phyloP scores from a whole-genome alignment of 495 filamentous ascomycete species.

The Penicillium canescens region DNA sequence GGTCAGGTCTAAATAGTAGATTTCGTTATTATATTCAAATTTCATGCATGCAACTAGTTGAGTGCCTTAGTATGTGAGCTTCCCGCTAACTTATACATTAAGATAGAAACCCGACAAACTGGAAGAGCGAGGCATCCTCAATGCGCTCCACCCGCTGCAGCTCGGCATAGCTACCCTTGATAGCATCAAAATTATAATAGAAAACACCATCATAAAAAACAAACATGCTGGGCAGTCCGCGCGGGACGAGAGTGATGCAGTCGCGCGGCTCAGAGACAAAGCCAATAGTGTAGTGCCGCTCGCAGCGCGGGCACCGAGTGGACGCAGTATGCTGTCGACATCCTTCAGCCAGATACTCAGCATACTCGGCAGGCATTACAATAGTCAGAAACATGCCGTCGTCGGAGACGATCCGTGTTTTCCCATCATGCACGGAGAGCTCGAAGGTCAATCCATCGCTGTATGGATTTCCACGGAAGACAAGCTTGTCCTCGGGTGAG shows the following conservation, averaged over 20 bases:
- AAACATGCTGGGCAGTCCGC: slow-evolving; percentile 12
- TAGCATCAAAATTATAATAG: slow-evolving; percentile 7
- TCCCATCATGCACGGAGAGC: slow-evolving; percentile 9
- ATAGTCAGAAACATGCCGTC: slow-evolving; percentile 6
- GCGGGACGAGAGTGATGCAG: slow-evolving; percentile 3
- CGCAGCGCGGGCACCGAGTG: not conserved
- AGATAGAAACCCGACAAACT: slow-evolving; percentile 5
- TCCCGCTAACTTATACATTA: too few species aligned
- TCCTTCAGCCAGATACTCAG: not conserved
- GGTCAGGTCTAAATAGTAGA: too few species aligned
- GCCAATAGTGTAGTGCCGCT: slow-evolving; percentile 1
- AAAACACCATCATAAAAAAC: slow-evolving; percentile 9
- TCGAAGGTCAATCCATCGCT: slow-evolving; percentile 4
- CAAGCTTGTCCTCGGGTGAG: not conserved
- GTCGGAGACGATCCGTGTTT: slow-evolving; percentile 1
- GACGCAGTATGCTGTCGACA: slow-evolving; percentile 3
- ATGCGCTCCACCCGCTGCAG: slow-evolving; percentile 6
- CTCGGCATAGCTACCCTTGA: slow-evolving; percentile 8
- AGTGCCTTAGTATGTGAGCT: too few species aligned
- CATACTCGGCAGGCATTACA: not conserved
- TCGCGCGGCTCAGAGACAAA: slow-evolving; percentile 9
- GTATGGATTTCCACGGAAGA: slow-evolving; percentile 5
- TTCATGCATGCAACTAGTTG: too few species aligned
- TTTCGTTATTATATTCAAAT: too few species aligned
- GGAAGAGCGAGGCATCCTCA: slow-evolving; percentile 10